These are phyloP conservation scores for Rhodotorula sp. DNA, from an alignment of 1,284 basidiomycete genomes.

Conservation along the genomic window DNA sequence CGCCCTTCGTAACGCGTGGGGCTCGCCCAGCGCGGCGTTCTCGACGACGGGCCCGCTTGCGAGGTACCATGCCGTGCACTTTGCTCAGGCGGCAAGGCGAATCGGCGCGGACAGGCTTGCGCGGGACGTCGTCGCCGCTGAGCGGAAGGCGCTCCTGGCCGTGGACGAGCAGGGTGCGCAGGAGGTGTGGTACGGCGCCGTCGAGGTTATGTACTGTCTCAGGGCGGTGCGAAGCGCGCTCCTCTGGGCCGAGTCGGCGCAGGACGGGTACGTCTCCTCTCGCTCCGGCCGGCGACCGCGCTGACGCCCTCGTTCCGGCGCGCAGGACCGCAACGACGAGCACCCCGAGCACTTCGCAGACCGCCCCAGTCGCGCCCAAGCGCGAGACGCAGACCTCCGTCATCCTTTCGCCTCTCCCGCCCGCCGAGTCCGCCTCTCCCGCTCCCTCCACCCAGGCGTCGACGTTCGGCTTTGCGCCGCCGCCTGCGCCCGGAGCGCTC, in stretches of 20 bases:
- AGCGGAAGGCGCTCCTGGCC: background rate
- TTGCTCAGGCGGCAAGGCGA: background rate
- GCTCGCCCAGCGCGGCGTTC: background rate
- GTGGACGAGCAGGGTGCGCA: background rate
- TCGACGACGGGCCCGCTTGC: background rate
- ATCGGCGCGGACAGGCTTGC: background rate
- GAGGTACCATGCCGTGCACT: background rate
- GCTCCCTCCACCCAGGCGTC: background rate
- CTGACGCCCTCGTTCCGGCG: too few species aligned
- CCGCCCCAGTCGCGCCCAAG: too few species aligned
- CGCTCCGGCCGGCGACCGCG: background rate
- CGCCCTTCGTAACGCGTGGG: background rate
- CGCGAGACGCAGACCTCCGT: background rate
- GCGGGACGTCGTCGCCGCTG: background rate
- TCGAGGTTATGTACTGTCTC: background rate
- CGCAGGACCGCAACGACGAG: too few species aligned
- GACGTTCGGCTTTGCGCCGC: slow-evolving; percentile 5
- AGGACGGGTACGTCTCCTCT: background rate
- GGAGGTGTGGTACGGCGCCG: background rate
- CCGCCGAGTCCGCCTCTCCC: background rate
- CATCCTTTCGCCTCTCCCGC: background rate
- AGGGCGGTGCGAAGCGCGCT: background rate
- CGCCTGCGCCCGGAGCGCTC: background rate
- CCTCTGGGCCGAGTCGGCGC: too few species aligned
- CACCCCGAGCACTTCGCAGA: too few species aligned